Evolutionary conservation across 2,329 filamentous ascomycete genomes (phyloP).

Genomic region (Lecanoromycetidae sp.): DNA sequence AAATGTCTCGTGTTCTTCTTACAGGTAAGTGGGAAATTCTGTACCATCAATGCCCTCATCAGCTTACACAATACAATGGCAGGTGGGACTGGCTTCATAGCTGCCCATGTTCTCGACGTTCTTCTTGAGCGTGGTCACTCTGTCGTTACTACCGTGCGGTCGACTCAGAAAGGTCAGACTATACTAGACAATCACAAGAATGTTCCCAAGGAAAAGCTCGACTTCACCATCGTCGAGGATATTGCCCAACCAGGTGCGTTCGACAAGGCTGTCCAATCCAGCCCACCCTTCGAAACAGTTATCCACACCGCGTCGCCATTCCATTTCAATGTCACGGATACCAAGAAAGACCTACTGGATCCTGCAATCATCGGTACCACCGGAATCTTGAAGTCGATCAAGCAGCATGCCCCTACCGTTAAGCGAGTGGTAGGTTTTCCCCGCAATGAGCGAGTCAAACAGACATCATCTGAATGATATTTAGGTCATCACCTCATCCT

Average conservation of each 20-base stretch:
- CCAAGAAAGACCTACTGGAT: slow-evolving; percentile 51
- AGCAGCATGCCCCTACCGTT: slow-evolving; percentile 50
- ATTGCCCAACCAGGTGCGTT: slow-evolving; percentile 61
- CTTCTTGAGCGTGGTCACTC: slow-evolving; percentile 46
- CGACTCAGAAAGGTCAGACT: slow-evolving; percentile 48
- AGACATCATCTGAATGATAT: slow-evolving; percentile 22
- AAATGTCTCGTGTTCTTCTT: slow-evolving; percentile 6
- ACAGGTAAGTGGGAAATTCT: not conserved
- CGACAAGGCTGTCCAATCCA: slow-evolving; percentile 37
- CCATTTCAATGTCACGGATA: slow-evolving; percentile 59
- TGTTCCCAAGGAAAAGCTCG: slow-evolving; percentile 44
- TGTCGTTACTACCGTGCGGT: slow-evolving; percentile 51
- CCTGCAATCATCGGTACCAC: slow-evolving; percentile 53
- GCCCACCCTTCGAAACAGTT: slow-evolving; percentile 55
- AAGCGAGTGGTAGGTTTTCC: slow-evolving; percentile 54
- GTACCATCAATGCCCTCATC: not conserved
- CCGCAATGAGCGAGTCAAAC: slow-evolving; percentile 18
- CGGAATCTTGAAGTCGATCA: slow-evolving; percentile 50
- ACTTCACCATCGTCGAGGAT: slow-evolving; percentile 58
- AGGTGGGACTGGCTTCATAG: slow-evolving; percentile 44
- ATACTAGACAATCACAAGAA: slow-evolving; percentile 44
- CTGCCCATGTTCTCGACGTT: slow-evolving; percentile 50
- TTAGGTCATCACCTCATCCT: slow-evolving; percentile 53
- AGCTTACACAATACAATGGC: not conserved
- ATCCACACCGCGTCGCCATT: slow-evolving; percentile 66